These are phyloP conservation scores for Cercospora brassicicola DNA, from an alignment of 2,329 filamentous ascomycete genomes.

Conservation along the genomic window DNA sequence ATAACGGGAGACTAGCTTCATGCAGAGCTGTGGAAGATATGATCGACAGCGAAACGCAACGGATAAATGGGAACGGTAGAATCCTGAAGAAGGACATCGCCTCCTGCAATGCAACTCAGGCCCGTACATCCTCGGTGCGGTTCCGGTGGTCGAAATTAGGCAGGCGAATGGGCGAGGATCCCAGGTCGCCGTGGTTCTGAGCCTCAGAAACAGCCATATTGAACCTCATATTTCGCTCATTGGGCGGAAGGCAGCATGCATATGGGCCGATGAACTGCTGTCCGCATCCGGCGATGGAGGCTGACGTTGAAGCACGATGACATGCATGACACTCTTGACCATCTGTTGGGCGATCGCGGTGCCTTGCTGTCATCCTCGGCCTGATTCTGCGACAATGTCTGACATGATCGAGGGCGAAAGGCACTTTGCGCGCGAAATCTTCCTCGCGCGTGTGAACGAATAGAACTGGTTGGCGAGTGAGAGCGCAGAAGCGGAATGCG, in stretches of 20 bases:
- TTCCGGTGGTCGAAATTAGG: conserved; percentile 4
- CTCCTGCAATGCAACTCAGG: conserved; percentile 8
- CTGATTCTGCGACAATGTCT: conserved; percentile 18
- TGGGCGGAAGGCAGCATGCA: conserved; percentile 18
- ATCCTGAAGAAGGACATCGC: conserved; percentile 2
- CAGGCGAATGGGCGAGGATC: conserved; percentile 7
- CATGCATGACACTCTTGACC: conserved; percentile 15
- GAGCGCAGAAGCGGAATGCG: neutral
- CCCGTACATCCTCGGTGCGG: neutral
- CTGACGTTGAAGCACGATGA: conserved; percentile 18
- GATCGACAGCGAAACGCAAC: neutral
- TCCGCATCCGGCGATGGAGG: conserved; percentile 16
- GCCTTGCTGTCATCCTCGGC: neutral
- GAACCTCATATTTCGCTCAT: conserved; percentile 13
- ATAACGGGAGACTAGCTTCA: conserved; percentile 4
- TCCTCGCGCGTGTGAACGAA: neutral
- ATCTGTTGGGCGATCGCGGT: neutral
- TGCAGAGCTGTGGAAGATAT: neutral
- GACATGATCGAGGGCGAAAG: conserved; percentile 9
- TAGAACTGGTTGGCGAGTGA: neutral
- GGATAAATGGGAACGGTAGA: neutral
- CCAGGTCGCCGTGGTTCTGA: conserved; percentile 7
- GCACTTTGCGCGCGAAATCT: neutral
- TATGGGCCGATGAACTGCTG: conserved; percentile 25
- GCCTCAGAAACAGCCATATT: neutral